Evolutionary conservation across 345 rosid species (phyloP).

Genomic region (Eucalyptus polyanthemos): DNA sequence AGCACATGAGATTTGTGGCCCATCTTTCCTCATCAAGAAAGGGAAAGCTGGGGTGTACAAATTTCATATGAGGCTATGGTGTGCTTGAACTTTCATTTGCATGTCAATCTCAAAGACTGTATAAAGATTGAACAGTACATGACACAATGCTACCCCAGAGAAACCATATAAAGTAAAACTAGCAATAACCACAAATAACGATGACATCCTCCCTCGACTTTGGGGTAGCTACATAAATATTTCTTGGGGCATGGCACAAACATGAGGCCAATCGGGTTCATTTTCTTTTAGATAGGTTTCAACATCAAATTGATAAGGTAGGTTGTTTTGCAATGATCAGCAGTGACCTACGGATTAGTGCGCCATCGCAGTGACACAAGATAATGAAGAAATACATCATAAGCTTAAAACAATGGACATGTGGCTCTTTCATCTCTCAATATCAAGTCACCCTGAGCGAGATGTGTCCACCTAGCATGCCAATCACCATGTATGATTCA

Average conservation of each 20-base stretch:
- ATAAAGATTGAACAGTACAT: background rate
- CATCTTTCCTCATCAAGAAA: background rate
- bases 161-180: background rate
- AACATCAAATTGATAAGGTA: background rate
- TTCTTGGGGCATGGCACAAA: background rate
- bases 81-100: background rate
- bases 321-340: background rate
- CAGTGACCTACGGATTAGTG: background rate
- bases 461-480: background rate
- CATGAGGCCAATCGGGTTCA: background rate
- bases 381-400: background rate
- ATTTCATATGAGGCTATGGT: background rate
- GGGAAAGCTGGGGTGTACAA: background rate
- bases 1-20: background rate
- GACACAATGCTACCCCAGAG: background rate
- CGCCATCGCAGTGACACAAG: background rate
- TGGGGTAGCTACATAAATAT: background rate
- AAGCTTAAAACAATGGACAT: background rate
- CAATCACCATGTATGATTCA: background rate
- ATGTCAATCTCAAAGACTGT: background rate
- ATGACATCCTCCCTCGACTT: background rate
- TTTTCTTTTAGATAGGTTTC: background rate
- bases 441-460: background rate
- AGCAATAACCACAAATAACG: background rate
- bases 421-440: background rate